A percentile compares a stretch with the other conserved stretches of the same genome.
These are phyloP conservation scores for Cyclotella baltica DNA, from an alignment of 108 stramenopile genomes.

Conservation along the genomic window DNA sequence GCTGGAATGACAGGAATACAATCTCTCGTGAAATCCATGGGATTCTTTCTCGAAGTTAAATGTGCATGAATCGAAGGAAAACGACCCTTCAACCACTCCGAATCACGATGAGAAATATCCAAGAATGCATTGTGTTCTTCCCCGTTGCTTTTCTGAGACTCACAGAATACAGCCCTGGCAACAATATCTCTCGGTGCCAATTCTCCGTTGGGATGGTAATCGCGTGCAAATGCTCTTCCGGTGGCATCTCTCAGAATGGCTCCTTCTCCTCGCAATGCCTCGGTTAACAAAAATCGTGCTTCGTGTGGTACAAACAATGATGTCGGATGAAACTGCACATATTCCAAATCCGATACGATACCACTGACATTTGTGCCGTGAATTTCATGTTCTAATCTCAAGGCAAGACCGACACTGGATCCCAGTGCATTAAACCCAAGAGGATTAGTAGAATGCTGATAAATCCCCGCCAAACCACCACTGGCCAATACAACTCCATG, in stretches of 20 bases:
- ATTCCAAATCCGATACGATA: conserved; percentile 86
- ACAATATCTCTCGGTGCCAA: conserved; percentile 96
- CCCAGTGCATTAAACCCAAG: conserved; percentile 91
- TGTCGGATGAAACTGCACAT: conserved; percentile 97
- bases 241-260: conserved; percentile 81
- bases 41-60: conserved; percentile 41
- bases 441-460: conserved; percentile 95
- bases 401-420: conserved; percentile 85
- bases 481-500: conserved; percentile 88
- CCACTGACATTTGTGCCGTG: neutral
- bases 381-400: conserved; percentile 33
- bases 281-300: conserved; percentile 90
- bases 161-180: conserved; percentile 87
- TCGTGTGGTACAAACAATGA: conserved; percentile 86
- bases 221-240: conserved; percentile 82
- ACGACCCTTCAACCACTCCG: conserved; percentile 77
- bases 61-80: conserved; percentile 89
- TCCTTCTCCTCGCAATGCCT: conserved; percentile 94
- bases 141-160: conserved; percentile 60
- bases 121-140: conserved; percentile 72
- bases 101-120: conserved; percentile 90
- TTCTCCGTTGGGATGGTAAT: conserved; percentile 91
- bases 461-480: conserved; percentile 92
- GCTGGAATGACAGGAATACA: conserved; percentile 90
- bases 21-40: conserved; percentile 83